These are phyloP conservation scores for Acacia concinna DNA, from an alignment of 331 rosid species.

Conservation along the genomic window DNA sequence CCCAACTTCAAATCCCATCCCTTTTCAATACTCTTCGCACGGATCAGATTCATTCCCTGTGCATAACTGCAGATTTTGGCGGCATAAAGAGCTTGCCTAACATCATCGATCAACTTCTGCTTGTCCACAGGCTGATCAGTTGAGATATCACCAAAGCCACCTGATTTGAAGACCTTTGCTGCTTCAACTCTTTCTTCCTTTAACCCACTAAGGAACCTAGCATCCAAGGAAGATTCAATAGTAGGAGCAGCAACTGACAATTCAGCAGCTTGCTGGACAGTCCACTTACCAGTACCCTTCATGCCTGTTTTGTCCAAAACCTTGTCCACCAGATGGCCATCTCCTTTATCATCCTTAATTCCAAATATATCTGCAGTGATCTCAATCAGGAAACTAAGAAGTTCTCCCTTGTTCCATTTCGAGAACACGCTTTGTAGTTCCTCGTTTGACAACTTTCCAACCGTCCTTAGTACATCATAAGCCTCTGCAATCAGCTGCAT, in stretches of 20 bases:
- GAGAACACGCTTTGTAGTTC: conserved; percentile 54
- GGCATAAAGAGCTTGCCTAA: conserved; percentile 61
- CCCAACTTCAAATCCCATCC: conserved; percentile 58
- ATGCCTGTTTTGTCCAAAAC: conserved; percentile 73
- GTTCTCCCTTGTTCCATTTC: conserved; percentile 83
- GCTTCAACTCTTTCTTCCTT: conserved; percentile 63
- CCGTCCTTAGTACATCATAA: conserved; percentile 59
- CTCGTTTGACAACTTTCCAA: conserved; percentile 71
- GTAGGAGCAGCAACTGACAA: conserved; percentile 56
- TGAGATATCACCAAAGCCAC: conserved; percentile 37
- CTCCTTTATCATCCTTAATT: conserved; percentile 79
- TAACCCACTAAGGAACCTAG: conserved; percentile 64
- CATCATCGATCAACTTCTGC: conserved; percentile 52
- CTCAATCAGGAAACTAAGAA: conserved; percentile 84
- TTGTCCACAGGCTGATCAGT: conserved; percentile 46
- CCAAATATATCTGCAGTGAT: conserved; percentile 90
- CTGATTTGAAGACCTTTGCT: conserved; percentile 45
- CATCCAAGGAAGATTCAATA: conserved; percentile 59
- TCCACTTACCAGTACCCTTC: conserved; percentile 67
- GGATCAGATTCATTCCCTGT: conserved; percentile 64
- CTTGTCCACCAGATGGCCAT: conserved; percentile 64
- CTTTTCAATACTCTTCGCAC: conserved; percentile 57
- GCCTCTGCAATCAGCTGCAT: conserved; percentile 58
- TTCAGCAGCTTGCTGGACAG: conserved; percentile 57
- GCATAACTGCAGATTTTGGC: conserved; percentile 62